A percentile compares a stretch with the other conserved stretches of the same genome.
Conservation (phyloP, 192 early-diverging fungal species). For the Chytriomyces confervae region DNA sequence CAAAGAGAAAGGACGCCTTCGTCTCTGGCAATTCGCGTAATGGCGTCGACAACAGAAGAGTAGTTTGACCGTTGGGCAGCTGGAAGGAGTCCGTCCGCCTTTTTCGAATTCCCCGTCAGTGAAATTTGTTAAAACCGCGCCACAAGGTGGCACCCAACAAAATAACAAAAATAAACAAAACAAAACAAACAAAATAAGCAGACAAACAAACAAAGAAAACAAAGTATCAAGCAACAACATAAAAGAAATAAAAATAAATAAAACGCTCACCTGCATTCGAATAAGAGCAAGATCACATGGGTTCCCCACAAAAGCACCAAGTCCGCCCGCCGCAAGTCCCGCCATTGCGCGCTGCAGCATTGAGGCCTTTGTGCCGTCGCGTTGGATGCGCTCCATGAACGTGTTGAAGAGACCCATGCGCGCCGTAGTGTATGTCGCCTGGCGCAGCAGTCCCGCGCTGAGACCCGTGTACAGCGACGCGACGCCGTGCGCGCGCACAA, state of each 20-base stretch:
- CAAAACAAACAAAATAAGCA: not conserved
- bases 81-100: conserved; percentile 50
- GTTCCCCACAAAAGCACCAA: conserved; percentile 54
- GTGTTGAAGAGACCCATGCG: conserved; percentile 62
- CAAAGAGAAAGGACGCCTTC: conserved; percentile 56
- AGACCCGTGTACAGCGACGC: conserved; percentile 55
- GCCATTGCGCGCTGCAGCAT: conserved; percentile 50
- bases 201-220: not conserved
- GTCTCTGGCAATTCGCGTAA: conserved; percentile 44
- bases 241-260: not conserved
- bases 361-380: conserved; percentile 36
- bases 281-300: conserved; percentile 53
- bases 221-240: not conserved
- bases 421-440: conserved; percentile 62
- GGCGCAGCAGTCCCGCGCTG: conserved; percentile 60
- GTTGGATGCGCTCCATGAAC: conserved; percentile 44
- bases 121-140: not conserved
- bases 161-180: not conserved
- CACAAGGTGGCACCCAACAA: not conserved
- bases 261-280: conserved; percentile 48
- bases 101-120: not conserved
- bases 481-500: conserved; percentile 37
- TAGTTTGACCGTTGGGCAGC: conserved; percentile 50
- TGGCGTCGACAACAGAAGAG: conserved; percentile 50
- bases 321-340: conserved; percentile 54